A percentile compares a stretch with the other conserved stretches of the same genome.
phyloP scores from a whole-genome alignment of 1,284 basidiomycete genomes.

The Leccinum angustisporum region DNA sequence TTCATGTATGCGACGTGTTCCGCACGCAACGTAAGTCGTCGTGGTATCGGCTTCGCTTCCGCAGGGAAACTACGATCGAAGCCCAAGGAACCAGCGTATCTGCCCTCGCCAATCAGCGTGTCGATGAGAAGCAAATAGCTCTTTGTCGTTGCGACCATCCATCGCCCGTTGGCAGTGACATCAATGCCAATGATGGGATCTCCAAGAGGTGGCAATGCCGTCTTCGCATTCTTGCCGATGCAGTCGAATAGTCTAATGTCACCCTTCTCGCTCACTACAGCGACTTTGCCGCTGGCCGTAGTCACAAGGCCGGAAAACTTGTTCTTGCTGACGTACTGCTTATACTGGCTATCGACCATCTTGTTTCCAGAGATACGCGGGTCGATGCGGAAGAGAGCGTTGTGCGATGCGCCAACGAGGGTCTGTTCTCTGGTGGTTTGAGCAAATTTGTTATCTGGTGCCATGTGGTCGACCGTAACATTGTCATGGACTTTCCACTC shows the following conservation, averaged over 20 bases:
- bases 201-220: conserved; percentile 92
- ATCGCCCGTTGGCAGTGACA: conserved; percentile 91
- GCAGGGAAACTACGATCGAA: conserved; percentile 98
- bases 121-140: conserved; percentile 95
- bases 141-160: conserved; percentile 95
- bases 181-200: conserved; percentile 96
- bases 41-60: conserved; percentile 88
- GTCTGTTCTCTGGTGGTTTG: conserved; percentile 93
- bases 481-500: conserved; percentile 97
- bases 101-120: conserved; percentile 90
- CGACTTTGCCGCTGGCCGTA: conserved; percentile 84
- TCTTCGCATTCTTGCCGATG: conserved; percentile 99
- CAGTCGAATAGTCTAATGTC: conserved; percentile 95
- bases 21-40: conserved; percentile 83
- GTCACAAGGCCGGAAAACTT: conserved; percentile 94
- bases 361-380: conserved; percentile 90
- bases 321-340: conserved; percentile 95
- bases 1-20: conserved; percentile 98
- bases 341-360: conserved; percentile 93
- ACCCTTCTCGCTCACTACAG: conserved; percentile 94
- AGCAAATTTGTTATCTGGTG: conserved; percentile 93
- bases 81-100: conserved; percentile 83
- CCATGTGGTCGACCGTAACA: conserved; percentile 84
- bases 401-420: conserved; percentile 89
- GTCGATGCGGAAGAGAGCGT: conserved; percentile 96